phyloP scores from a whole-genome alignment of 2,329 filamentous ascomycete species.

The Epichloe aotearoae region DNA sequence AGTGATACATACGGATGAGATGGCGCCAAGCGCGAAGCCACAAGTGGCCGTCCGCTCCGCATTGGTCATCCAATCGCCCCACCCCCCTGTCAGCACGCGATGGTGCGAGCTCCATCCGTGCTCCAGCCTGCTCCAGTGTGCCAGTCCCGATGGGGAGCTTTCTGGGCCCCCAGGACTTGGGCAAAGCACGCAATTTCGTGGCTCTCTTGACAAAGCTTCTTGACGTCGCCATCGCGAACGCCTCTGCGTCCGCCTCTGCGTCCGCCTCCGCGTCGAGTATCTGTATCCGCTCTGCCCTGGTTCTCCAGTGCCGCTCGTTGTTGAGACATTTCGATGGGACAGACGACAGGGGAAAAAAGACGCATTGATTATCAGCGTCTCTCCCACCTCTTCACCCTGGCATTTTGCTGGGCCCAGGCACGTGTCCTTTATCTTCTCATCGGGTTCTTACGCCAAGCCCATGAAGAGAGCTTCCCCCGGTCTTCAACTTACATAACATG shows the following conservation, averaged over 20 bases:
- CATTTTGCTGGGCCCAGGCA: too few species aligned
- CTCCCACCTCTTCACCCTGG: too few species aligned
- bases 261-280: not conserved
- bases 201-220: slow-evolving; percentile 11
- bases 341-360: not conserved
- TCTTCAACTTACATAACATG: not conserved
- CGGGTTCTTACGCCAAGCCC: too few species aligned
- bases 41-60: not conserved
- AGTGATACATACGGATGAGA: too few species aligned
- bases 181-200: slow-evolving; percentile 21
- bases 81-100: slow-evolving; percentile 5
- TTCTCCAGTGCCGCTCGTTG: not conserved
- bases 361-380: not conserved
- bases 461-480: not conserved
- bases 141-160: not conserved
- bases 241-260: not conserved
- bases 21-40: not conserved
- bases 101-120: not conserved
- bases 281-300: not conserved
- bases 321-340: too few species aligned
- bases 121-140: not conserved
- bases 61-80: not conserved
- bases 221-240: not conserved
- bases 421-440: too few species aligned
- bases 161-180: slow-evolving; percentile 13